Evolutionary conservation across 1,139 yeast species (phyloP), one percentile per base, ranked within the genome.

Genomic region (Yamadazyma spencermartinsiae): DNA sequence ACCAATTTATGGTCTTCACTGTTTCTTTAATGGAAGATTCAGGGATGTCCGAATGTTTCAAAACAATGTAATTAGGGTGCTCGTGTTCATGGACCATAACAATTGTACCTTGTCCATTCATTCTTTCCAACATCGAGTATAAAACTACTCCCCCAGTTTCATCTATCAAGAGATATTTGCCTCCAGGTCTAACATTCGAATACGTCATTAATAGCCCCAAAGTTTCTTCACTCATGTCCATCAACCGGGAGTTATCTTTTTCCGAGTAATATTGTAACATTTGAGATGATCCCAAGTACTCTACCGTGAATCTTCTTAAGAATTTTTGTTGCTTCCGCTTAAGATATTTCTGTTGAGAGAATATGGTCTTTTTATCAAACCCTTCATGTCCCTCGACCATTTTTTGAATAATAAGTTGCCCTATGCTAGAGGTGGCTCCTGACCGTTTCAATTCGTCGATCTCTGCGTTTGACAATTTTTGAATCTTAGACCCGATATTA

Each of bases 291-390:
- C 90, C 84, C 38, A 92, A 67, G 46, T 82, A 80, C 44, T 86
- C 87, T 15, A 94, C 81, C 1, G 90, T 84, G 63, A 92, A 92
- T 50, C 89, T 74, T 55, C 95, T 79, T 45, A 87, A 73, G 56
- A 87, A 92, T 67, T 94, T 94, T 57, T 85, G 90, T 61, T 88
- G 95, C 63, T 92, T 92, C 51, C 98, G 79, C 51, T 85, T 84
- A 50, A 90, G 65, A 58, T 92, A 92, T 63, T 92, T 92, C 51
- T 87, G 96, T 58, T 92, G 96, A 3, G 97, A 87, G 55, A 77
- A 88, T 18, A 82, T 69, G 4, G 98, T 92, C 63, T 92, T 92
- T 57, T 87, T 84, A 51, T 86, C 89, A 56, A 92, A 92, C 10
- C 88, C 86, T 31, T 74, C 85, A 63, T 94, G 98, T 12, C 90